Evolutionary conservation across 2,329 filamentous ascomycete genomes (phyloP), one percentile per base, ranked within the genome.

Genomic region (Exophiala calicioides): DNA sequence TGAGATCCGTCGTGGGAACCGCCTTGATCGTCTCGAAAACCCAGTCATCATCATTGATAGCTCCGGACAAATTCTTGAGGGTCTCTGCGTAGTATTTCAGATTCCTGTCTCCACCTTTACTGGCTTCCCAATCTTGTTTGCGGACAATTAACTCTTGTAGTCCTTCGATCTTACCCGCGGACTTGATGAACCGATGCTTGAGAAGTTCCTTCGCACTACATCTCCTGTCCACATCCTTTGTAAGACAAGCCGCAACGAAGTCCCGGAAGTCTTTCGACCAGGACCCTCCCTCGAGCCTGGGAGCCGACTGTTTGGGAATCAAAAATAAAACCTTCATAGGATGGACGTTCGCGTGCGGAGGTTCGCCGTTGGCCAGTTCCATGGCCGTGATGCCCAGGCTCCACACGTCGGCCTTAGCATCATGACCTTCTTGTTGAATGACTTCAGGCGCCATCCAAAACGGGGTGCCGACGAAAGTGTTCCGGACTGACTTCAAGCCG

Each of bases 381-480:
- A 95, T 89, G 9, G 90, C 90, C 0, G 89, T 95, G 60, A 95
- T 95, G 5, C 90, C 90, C 33, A 95, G 70, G 0, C 88, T 94
- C 90, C 90, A 95, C 47, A 95, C 90, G 62, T 95, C 90, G 4
- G 90, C 90, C 68, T 93, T 93, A 72, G 88, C 93, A 66, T 91
- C 89, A 58, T 85, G 84, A 31, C 81, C 81, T 55, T 88, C 82
- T 68, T 95, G 89, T 65, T 94, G 85, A 58, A 95, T 95, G 26
- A 95, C 90, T 64, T 95, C 90, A 1, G 90, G 90, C 1, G 90
- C 90, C 90, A 95, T 95, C 90, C 90, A 95, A 64, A 94, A 95
- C 0, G 93, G 93, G 0, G 91, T 97, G 15, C 93, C 93, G 15
- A 98, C 93, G 62, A 98, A 97, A 0, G 93, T 98, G 68, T 97